These are phyloP conservation scores for Xerocomellus chrysenteron DNA, from an alignment of 768 basidiomycete species.

Conservation along the genomic window DNA sequence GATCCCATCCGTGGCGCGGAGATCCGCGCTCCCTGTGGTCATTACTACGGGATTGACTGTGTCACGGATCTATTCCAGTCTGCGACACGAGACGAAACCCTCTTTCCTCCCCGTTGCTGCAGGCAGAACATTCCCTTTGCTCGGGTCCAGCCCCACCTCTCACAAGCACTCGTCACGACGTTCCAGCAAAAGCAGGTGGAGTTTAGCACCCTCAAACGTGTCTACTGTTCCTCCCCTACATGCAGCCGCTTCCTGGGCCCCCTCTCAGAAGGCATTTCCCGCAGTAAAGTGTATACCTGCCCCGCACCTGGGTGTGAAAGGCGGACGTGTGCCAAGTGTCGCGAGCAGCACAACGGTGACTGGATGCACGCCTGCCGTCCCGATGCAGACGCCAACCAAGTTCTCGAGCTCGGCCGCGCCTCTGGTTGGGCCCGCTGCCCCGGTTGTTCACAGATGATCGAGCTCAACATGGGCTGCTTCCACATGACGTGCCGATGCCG, in stretches of 20 bases:
- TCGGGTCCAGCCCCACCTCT: constrained; percentile 26
- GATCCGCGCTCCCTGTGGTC: constrained; percentile 34
- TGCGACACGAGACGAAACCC: constrained; percentile 37
- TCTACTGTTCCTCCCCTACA: constrained; percentile 36
- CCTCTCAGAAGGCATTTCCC: constrained; percentile 27
- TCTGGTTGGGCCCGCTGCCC: constrained; percentile 41
- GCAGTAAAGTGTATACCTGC: constrained; percentile 18
- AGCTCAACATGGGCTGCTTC: constrained; percentile 37
- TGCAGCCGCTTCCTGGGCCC: constrained; percentile 41
- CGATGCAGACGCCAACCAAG: constrained; percentile 23
- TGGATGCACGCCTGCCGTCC: constrained; percentile 27
- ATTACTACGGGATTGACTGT: constrained; percentile 38
- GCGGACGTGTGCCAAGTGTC: constrained; percentile 28
- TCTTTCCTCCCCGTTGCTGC: constrained; percentile 44
- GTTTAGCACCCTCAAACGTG: constrained; percentile 34
- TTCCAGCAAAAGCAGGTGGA: constrained; percentile 32
- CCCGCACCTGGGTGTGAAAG: constrained; percentile 16
- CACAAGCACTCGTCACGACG: constrained; percentile 12
- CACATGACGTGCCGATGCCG: constrained; percentile 43
- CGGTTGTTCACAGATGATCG: constrained; percentile 39
- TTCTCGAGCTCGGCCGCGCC: constrained; percentile 26
- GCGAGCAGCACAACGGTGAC: constrained; percentile 23
- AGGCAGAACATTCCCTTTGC: constrained; percentile 28
- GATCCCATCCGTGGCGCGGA: constrained; percentile 31
- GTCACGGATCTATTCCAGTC: constrained; percentile 34